These are phyloP conservation scores for Phytophthora ramorum DNA, from an alignment of 352 stramenopile genomes.

Conservation along the genomic window DNA sequence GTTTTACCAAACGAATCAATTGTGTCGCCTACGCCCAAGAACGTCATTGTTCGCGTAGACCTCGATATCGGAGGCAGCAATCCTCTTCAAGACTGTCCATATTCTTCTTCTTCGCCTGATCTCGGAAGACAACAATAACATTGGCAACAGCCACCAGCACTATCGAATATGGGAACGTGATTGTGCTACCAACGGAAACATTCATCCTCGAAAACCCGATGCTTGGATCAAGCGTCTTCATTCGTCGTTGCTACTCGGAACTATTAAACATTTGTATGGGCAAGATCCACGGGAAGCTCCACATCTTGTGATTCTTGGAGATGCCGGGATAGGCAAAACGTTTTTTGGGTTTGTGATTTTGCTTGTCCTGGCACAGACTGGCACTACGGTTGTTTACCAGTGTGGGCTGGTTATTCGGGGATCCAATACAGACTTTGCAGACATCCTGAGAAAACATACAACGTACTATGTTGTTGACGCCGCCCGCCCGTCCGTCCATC, in stretches of 20 bases:
- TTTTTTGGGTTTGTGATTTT: background rate
- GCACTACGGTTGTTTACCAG: background rate
- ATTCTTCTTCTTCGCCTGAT: no score
- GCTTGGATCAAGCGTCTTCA: background rate
- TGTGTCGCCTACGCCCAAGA: no score
- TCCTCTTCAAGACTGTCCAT: no score
- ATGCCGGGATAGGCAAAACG: background rate
- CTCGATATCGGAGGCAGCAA: no score
- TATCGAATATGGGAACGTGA: no score
- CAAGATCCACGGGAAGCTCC: background rate
- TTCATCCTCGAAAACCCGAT: no score
- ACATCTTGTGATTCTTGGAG: background rate
- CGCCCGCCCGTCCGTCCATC: slow-evolving; percentile 16
- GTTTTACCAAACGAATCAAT: no score
- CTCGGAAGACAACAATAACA: no score
- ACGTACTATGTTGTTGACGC: slow-evolving; percentile 38
- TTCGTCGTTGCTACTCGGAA: background rate
- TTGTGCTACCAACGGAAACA: no score
- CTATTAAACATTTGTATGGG: background rate
- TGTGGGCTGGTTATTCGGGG: background rate
- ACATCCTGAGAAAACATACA: slow-evolving; percentile 21
- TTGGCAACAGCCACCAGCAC: no score
- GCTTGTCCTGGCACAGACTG: background rate
- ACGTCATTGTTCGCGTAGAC: no score
- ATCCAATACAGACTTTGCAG: slow-evolving; percentile 14